Conservation (phyloP, 495 filamentous ascomycete genomes). For the Ramalina peruviana region DNA sequence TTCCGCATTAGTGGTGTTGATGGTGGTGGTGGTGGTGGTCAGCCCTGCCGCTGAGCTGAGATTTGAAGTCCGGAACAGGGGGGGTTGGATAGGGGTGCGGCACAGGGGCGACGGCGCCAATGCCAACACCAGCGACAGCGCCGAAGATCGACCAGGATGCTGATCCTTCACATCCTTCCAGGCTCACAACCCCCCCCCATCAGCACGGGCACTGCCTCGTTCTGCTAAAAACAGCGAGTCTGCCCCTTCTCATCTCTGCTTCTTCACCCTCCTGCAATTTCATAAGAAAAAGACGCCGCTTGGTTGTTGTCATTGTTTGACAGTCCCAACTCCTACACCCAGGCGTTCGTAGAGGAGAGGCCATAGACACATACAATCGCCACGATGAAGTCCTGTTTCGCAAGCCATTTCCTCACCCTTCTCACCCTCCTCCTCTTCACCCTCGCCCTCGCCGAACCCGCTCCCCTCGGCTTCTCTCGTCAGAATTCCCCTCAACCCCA, state of each 20-base stretch:
- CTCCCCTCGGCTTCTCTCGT: not conserved
- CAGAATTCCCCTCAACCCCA: not conserved
- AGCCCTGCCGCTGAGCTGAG: not conserved
- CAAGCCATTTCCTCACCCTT: constrained; percentile 1
- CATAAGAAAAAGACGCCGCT: no score
- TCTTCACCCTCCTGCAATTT: no score
- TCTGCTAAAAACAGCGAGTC: no score
- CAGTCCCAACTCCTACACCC: not conserved
- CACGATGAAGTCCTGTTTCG: not conserved
- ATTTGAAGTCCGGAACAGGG: not conserved
- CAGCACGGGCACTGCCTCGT: no score
- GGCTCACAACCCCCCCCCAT: no score
- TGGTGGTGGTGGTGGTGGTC: not conserved
- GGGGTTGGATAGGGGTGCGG: not conserved
- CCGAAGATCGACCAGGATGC: not conserved
- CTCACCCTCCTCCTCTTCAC: constrained; percentile 2
- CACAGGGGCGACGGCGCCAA: not conserved
- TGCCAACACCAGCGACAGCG: no score
- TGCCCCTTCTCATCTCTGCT: no score
- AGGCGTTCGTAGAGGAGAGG: not conserved
- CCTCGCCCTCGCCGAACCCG: not conserved
- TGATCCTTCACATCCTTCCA: not conserved
- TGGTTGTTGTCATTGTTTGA: not conserved
- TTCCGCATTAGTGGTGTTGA: no score
- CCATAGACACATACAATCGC: not conserved